Base-by-base conservation (phyloP, 441 rosid species). In the Croton setiger region DNA sequence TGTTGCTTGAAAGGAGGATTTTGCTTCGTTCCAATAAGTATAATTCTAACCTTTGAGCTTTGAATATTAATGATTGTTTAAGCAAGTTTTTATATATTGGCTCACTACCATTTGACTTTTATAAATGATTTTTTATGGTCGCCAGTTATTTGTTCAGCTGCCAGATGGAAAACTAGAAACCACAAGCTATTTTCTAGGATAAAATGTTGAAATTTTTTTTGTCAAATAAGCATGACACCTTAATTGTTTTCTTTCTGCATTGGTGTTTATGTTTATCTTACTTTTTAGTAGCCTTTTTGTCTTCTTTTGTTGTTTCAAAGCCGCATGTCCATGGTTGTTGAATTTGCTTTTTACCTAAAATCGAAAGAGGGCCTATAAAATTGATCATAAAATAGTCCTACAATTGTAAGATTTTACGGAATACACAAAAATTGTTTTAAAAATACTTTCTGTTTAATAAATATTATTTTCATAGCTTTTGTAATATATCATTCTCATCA, bases 1-100 rank as follows among this genome's bases (percentile, higher is more conserved):
- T 96, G 59, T 79, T 96, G 80, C 88, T 92, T 72, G 98, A 96
- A 78, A 83, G 98, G 84, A 86, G 98, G 77, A 79, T 93, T 78
- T 84, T 96, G 82, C 88, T 96, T 81, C 96, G 96, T 72, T 91
- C 99, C 67, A 84, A 92, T 78, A 96, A 96, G 99, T 96, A 88
- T 72, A 21, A 66, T 56, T 79, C 69, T 71, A 61, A 54, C 69
- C 61, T 65, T 49, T 51, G 55, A 57, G 62, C 49, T 66, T 66
- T 53, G 35, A 9, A 18, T 64, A 51, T 18, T 17, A 18, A 71
- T 60, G 37, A 48, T 65, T 66, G 17, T 41, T 52, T 35, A 35
- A 64, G 45, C 47, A 49, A 58, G 60, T 4, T 43, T 3, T 41
- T 12, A 13, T 41, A 52, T 47, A 17, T 58, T 12, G 52, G 60